Percentiles rank a stretch among this genome's conserved stretches.
phyloP scores from a whole-genome alignment of 805 yeast genomes.

The Suhomyces tanzawaensis region DNA sequence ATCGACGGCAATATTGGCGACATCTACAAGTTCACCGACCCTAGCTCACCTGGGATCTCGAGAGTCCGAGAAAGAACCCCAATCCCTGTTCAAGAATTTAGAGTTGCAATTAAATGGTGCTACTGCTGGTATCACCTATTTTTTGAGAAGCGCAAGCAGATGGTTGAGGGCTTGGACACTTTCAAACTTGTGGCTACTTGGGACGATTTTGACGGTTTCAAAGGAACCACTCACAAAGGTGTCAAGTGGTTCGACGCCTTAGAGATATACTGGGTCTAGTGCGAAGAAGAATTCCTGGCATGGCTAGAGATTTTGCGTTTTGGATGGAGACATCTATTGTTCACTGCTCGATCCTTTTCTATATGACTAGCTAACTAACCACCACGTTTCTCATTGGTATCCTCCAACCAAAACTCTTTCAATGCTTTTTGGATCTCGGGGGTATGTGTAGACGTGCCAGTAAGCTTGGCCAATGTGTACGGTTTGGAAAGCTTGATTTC shows the following conservation, averaged over 20 bases:
- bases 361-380: conserved; percentile 18
- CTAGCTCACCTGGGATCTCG: background rate
- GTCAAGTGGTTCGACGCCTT: conserved; percentile 45
- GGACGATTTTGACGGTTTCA: conserved; percentile 62
- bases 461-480: conserved; percentile 28
- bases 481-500: conserved; percentile 41
- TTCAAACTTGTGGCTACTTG: conserved; percentile 12
- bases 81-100: background rate
- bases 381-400: conserved; percentile 22
- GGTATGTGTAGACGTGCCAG: conserved; percentile 18
- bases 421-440: conserved; percentile 23
- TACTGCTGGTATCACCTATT: conserved; percentile 36
- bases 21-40: background rate
- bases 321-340: too few species aligned
- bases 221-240: conserved; percentile 60
- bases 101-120: conserved; percentile 11
- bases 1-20: background rate
- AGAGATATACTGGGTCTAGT: background rate
- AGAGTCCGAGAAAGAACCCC: background rate
- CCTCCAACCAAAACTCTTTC: conserved; percentile 29
- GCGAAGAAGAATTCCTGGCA: too few species aligned
- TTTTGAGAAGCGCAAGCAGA: background rate
- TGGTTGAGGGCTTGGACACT: background rate
- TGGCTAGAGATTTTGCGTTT: too few species aligned
- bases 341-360: too few species aligned